Conservation (phyloP, 2,329 filamentous ascomycete species). For the Aspergillus brunneoviolaceus region DNA sequence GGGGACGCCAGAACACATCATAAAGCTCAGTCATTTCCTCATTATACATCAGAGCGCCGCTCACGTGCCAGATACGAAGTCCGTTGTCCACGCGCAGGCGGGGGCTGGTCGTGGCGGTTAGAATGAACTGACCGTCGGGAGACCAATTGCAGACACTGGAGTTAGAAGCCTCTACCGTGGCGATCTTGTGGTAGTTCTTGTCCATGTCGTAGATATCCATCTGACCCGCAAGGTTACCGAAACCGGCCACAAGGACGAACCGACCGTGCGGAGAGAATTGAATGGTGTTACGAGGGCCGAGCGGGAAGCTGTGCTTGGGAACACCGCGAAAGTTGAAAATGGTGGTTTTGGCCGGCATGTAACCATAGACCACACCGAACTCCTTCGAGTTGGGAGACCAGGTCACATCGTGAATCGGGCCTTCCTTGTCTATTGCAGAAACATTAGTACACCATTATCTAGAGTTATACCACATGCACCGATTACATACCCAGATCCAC, state of each 20-base stretch:
- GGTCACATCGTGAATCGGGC: conserved; percentile 95
- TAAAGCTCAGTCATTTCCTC: conserved; percentile 95
- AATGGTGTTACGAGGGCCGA: conserved; percentile 91
- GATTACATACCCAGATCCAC: conserved; percentile 64
- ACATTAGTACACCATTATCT: conserved; percentile 13
- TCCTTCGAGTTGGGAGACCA: conserved; percentile 98
- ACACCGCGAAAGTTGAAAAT: conserved; percentile 92
- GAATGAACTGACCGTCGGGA: conserved; percentile 88
- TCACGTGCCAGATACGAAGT: conserved; percentile 90
- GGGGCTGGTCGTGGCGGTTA: conserved; percentile 97
- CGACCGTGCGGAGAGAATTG: conserved; percentile 90
- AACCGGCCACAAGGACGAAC: conserved; percentile 90
- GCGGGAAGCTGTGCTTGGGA: conserved; percentile 78
- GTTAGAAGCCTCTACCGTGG: conserved; percentile 92
- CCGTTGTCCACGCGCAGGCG: conserved; percentile 95
- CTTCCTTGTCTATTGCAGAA: conserved; percentile 77
- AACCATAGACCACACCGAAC: conserved; percentile 96
- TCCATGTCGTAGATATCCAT: conserved; percentile 97
- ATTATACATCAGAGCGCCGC: conserved; percentile 87
- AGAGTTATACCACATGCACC: background rate
- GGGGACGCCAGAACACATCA: conserved; percentile 83
- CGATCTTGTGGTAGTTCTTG: conserved; percentile 89
- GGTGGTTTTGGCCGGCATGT: conserved; percentile 98
- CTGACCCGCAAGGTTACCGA: conserved; percentile 94
- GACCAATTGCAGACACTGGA: conserved; percentile 97